Evolutionary conservation across 495 filamentous ascomycete species (phyloP), one percentile per base, ranked within the genome.

Genomic region (Aspergillus avenaceus): DNA sequence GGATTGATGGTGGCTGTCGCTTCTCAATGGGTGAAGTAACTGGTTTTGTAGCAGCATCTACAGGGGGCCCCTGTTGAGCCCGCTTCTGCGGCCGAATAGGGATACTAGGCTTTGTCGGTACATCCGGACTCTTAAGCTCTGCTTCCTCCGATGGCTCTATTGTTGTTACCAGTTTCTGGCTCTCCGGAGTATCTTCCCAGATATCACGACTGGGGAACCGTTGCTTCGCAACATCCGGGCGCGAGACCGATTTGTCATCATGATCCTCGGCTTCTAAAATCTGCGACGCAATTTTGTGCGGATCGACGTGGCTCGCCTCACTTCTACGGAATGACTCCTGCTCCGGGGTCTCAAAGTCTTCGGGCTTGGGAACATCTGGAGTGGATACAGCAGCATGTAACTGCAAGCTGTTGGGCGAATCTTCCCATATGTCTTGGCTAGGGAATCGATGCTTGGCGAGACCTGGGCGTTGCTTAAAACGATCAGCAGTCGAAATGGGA

Each of bases 351-450:
- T 84, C 81, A 46, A 82, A 84, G 0, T 59, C 55, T 3, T 57
- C 62, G 16, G 50, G 38, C 51, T 65, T 66, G 2, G 64, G 63
- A 13, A 68, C 44, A 48, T 95, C 85, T 2, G 92, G 90, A 0
- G 86, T 90, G 5, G 87, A 84, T 11, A 99, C 91, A 48, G 86
- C 91, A 16, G 93, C 83, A 25, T 88, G 82, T 49, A 89, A 83
- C 57, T 91, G 84, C 40, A 89, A 74, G 70, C 88, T 92, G 68
- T 85, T 88, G 4, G 93, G 93, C 0, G 91, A 87, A 67, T 99
- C 93, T 64, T 99, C 93, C 93, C 93, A 99, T 29, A 97, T 81
- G 63, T 99, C 93, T 54, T 86, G 83, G 64, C 90, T 96, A 0
- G 93, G 93, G 70, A 98, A 98, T 40, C 86, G 81, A 41, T 88